Conservation (phyloP, 1,139 yeast species). For the Candida albicans region DNA sequence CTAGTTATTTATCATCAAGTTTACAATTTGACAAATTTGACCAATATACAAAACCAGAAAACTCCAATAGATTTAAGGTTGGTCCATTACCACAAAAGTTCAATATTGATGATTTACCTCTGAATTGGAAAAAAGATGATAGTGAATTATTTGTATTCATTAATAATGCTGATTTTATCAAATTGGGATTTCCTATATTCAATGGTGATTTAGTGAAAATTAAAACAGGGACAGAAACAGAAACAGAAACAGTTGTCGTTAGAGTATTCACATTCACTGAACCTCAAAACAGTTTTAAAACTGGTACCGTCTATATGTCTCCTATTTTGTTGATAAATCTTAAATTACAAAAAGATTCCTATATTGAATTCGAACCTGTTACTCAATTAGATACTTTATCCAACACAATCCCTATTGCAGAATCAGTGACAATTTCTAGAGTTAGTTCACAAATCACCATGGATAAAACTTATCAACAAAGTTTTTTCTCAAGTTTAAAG, state of each 20-base stretch:
- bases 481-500: constrained; percentile 64
- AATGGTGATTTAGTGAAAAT: constrained; percentile 66
- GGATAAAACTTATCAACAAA: constrained; percentile 63
- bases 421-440: constrained; percentile 59
- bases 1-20: constrained; percentile 36
- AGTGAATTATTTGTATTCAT: constrained; percentile 52
- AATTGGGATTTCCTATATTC: constrained; percentile 55
- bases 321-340: constrained; percentile 64
- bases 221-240: constrained; percentile 23
- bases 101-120: constrained; percentile 24
- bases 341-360: constrained; percentile 31
- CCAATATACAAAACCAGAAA: constrained; percentile 7
- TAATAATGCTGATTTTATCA: constrained; percentile 51
- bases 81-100: constrained; percentile 34
- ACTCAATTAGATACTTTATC: constrained; percentile 18
- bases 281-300: constrained; percentile 48
- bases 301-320: constrained; percentile 52
- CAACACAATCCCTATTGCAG: constrained; percentile 36
- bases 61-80: constrained; percentile 20
- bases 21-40: constrained; percentile 30
- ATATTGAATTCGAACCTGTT: constrained; percentile 28
- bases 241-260: constrained; percentile 32
- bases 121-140: constrained; percentile 40
- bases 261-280: constrained; percentile 62
- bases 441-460: constrained; percentile 71